Evolutionary conservation across 1,284 basidiomycete genomes (phyloP).

Genomic region (Vanrija sp.): DNA sequence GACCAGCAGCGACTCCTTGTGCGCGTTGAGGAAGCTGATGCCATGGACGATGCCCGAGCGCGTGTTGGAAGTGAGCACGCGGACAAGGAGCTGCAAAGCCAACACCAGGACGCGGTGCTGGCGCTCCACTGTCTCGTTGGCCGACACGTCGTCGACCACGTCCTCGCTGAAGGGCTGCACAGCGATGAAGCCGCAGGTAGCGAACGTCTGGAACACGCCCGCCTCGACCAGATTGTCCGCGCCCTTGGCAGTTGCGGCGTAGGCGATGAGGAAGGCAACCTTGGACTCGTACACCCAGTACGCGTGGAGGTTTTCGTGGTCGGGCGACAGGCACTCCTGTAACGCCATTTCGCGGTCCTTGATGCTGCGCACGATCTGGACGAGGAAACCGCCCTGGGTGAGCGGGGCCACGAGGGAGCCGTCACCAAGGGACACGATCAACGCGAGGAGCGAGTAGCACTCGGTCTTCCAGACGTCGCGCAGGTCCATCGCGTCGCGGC

Average conservation of each 20-base stretch:
- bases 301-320: slow-evolving; percentile 85
- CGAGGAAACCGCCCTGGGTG: slow-evolving; percentile 70
- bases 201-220: slow-evolving; percentile 70
- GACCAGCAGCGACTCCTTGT: slow-evolving; percentile 53
- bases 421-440: slow-evolving; percentile 59
- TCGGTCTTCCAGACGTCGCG: slow-evolving; percentile 93
- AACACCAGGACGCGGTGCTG: slow-evolving; percentile 39
- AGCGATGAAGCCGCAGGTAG: slow-evolving; percentile 82
- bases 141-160: slow-evolving; percentile 46
- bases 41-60: slow-evolving; percentile 36
- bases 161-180: slow-evolving; percentile 74
- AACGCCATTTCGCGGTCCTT: slow-evolving; percentile 79
- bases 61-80: slow-evolving; percentile 27
- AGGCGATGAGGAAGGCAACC: slow-evolving; percentile 78
- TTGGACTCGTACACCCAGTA: slow-evolving; percentile 95
- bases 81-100: slow-evolving; percentile 33
- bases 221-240: slow-evolving; percentile 81
- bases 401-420: slow-evolving; percentile 58
- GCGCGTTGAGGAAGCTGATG: slow-evolving; percentile 52
- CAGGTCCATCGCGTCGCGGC: slow-evolving; percentile 88
- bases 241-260: slow-evolving; percentile 75
- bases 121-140: slow-evolving; percentile 25
- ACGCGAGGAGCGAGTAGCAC: slow-evolving; percentile 58
- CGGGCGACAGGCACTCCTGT: slow-evolving; percentile 75
- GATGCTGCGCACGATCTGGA: slow-evolving; percentile 75